Conservation (phyloP, 1,284 basidiomycete genomes). For the Heterobasidion annosum region DNA sequence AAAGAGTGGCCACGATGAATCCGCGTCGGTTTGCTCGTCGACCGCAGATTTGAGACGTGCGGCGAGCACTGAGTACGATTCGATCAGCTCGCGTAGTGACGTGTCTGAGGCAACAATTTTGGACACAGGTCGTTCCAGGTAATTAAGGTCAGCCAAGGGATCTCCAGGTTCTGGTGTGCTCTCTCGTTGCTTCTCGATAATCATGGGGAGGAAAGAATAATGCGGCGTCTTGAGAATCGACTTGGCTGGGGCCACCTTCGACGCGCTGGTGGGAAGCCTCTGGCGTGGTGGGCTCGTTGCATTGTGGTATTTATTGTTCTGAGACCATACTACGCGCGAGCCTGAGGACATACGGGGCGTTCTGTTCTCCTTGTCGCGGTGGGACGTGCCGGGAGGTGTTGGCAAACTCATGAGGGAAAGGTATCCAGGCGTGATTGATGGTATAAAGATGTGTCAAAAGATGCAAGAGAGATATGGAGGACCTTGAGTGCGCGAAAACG, state of each 20-base stretch:
- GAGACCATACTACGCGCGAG: slow-evolving; percentile 10
- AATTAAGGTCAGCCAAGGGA: slow-evolving; percentile 52
- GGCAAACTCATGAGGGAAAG: slow-evolving; percentile 8
- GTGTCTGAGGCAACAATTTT: slow-evolving; percentile 42
- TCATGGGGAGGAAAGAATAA: slow-evolving; percentile 24
- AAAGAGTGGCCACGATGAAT: slow-evolving; percentile 62
- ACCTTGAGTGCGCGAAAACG: not conserved
- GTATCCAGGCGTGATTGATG: not conserved
- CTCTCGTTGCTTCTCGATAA: slow-evolving; percentile 41
- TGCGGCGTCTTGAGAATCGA: slow-evolving; percentile 56
- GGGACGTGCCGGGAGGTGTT: slow-evolving; percentile 10
- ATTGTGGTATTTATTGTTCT: slow-evolving; percentile 9
- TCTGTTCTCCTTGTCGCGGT: slow-evolving; percentile 8
- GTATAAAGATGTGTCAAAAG: not conserved
- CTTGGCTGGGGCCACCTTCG: slow-evolving; percentile 33
- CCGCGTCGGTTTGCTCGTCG: slow-evolving; percentile 34
- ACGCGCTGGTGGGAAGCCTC: slow-evolving; percentile 21
- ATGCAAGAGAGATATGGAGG: not conserved
- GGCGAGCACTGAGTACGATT: slow-evolving; percentile 61
- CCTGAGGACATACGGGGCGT: not conserved
- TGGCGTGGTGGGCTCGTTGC: slow-evolving; percentile 3
- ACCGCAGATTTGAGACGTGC: slow-evolving; percentile 50
- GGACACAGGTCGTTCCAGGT: slow-evolving; percentile 51
- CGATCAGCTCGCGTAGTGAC: slow-evolving; percentile 48
- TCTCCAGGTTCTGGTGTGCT: slow-evolving; percentile 62